A percentile compares a stretch with the other conserved stretches of the same genome.
Conservation (phyloP, 1,284 basidiomycete species). For the Wallemia mellicola region DNA sequence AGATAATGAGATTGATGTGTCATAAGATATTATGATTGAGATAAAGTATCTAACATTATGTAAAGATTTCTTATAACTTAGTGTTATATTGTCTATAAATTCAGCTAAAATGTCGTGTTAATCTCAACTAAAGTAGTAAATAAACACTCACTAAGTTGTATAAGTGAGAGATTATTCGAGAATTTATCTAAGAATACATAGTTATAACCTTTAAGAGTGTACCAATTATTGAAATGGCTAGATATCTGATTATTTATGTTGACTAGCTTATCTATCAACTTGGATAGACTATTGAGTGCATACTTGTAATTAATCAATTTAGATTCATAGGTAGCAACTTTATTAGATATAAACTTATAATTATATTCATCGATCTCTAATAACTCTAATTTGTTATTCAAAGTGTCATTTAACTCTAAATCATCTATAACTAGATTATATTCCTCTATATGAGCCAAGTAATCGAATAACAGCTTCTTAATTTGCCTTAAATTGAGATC, state of each 20-base stretch:
- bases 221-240: neutral
- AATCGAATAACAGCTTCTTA: neutral
- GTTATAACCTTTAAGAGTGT: neutral
- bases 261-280: neutral
- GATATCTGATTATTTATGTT: neutral
- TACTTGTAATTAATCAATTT: neutral
- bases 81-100: no score
- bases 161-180: neutral
- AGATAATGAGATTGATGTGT: neutral
- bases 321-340: neutral
- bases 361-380: neutral
- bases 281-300: neutral
- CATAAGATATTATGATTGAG: neutral
- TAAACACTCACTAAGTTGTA: neutral
- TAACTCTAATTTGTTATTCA: neutral
- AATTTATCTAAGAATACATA: neutral
- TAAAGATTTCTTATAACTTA: neutral
- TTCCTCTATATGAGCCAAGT: neutral
- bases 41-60: neutral
- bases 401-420: neutral
- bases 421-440: neutral
- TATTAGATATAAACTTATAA: neutral
- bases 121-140: no score
- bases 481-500: neutral
- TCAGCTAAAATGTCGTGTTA: no score